Base-by-base conservation (phyloP, 2,329 filamentous ascomycete species). In the Triangularia verruculosa region DNA sequence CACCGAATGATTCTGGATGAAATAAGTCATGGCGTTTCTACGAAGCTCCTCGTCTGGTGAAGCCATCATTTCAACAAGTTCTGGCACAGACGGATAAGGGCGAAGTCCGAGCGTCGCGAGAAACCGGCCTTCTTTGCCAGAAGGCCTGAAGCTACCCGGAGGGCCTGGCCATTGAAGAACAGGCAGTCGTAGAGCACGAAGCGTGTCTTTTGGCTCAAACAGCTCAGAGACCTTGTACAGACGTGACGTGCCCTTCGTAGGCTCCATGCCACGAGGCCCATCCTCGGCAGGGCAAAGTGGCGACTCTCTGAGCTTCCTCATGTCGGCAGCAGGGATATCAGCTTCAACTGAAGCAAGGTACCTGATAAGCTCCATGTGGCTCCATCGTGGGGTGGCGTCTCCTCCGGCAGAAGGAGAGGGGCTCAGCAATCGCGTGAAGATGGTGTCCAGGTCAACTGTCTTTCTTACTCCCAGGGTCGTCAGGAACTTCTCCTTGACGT, bases 291-390 rank as follows among this genome's bases (percentile, higher is more conserved):
- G 92, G 71, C 93, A 94, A 52, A 98, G 92, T 11, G 86, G 87
- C 0, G 92, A 92, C 57, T 88, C 84, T 62, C 85, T 89, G 24
- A 99, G 82, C 71, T 89, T 91, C 68, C 86, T 87, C 61, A 97
- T 84, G 74, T 99, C 95, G 57, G 89, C 88, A 9, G 79, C 76
- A 0, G 95, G 95, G 64, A 99, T 97, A 70, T 99, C 95, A 59
- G 91, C 86, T 65, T 86, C 87, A 27, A 99, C 95, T 8, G 93
- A 96, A 11, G 94, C 87, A 52, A 99, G 84, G 71, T 99, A 99
- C 70, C 93, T 94, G 76, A 99, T 93, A 25, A 99, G 81, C 74
- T 99, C 94, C 65, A 97, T 88, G 73, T 98, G 94, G 63, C 92
- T 97, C 91, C 92, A 97, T 74, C 88, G 88, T 65, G 83, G 83